phyloP scores from a whole-genome alignment of 2,329 filamentous ascomycete species.

The Thermoascus crustaceus region DNA sequence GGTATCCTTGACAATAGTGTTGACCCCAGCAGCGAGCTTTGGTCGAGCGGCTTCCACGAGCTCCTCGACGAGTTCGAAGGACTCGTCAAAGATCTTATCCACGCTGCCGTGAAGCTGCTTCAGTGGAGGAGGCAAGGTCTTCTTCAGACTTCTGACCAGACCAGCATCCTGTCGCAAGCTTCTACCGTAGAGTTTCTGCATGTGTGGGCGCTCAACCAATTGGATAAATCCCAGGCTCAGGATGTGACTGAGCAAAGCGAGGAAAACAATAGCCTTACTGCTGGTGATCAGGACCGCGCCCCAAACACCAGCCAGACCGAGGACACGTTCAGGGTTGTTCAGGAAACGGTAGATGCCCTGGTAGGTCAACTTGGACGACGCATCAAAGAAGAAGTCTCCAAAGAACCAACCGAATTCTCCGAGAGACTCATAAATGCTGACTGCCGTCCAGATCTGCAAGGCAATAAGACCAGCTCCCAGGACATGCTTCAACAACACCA shows the following conservation, averaged over 20 bases:
- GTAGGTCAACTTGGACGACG: conserved; percentile 81
- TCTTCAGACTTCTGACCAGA: conserved; percentile 81
- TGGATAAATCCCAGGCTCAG: conserved; percentile 82
- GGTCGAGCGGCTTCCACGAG: conserved; percentile 78
- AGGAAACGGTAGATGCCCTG: conserved; percentile 96
- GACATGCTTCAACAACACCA: conserved; percentile 78
- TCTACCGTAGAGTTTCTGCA: conserved; percentile 93
- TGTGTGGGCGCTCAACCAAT: conserved; percentile 89
- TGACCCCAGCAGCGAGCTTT: conserved; percentile 77
- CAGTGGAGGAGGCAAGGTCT: conserved; percentile 74
- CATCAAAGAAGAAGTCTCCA: conserved; percentile 96
- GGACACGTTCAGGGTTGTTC: conserved; percentile 92
- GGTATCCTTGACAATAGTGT: conserved; percentile 79
- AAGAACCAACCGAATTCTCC: conserved; percentile 99
- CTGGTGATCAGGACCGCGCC: conserved; percentile 88
- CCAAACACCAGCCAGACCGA: conserved; percentile 93
- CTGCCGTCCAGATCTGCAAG: conserved; percentile 84
- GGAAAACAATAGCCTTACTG: conserved; percentile 75
- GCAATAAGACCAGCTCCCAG: conserved; percentile 71
- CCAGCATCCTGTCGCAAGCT: conserved; percentile 79
- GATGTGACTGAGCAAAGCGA: conserved; percentile 78
- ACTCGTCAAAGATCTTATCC: conserved; percentile 77
- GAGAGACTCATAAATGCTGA: conserved; percentile 89
- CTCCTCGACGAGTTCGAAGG: conserved; percentile 82
- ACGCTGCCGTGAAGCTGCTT: conserved; percentile 78